phyloP scores from a whole-genome alignment of 2,329 filamentous ascomycete species.

The Cadophora luteo-olivacea region DNA sequence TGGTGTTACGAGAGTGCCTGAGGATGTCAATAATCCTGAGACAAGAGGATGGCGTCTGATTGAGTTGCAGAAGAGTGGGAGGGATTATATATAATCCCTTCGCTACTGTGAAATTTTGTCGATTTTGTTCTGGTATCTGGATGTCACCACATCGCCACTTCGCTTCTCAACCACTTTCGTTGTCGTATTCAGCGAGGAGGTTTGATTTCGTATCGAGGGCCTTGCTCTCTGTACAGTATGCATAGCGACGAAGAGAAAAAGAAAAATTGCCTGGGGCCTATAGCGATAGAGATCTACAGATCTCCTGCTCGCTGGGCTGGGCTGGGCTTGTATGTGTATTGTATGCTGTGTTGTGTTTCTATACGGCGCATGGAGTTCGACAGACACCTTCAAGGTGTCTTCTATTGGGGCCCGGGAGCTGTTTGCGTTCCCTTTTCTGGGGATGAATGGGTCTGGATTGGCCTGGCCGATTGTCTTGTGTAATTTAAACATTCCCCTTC shows the following conservation, averaged over 20 bases:
- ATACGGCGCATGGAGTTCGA: slow-evolving; percentile 18
- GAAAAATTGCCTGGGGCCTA: background rate
- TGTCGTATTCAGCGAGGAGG: background rate
- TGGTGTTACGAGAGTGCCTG: slow-evolving; percentile 89
- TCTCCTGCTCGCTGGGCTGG: background rate
- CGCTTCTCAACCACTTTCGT: background rate
- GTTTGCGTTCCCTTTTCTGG: background rate
- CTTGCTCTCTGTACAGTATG: background rate
- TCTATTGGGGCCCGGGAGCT: background rate
- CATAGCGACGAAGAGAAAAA: slow-evolving; percentile 10
- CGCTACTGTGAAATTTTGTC: background rate
- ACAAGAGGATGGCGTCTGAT: slow-evolving; percentile 97
- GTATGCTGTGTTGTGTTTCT: slow-evolving; percentile 1
- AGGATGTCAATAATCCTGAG: slow-evolving; percentile 96
- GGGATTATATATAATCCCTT: slow-evolving; percentile 77
- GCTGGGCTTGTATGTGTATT: slow-evolving; percentile 10
- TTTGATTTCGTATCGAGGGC: background rate
- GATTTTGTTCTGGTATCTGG: background rate
- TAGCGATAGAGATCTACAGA: background rate
- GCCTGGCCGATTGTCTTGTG: background rate
- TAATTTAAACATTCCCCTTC: slow-evolving; percentile 10
- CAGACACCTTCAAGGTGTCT: too few species aligned
- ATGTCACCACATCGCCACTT: background rate
- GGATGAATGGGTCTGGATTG: background rate
- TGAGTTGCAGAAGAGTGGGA: slow-evolving; percentile 96